Percentiles rank a stretch among this genome's conserved stretches.
These are phyloP conservation scores for Vitis rotundifolia DNA, from an alignment of 164 flowering plant species.

Conservation along the genomic window DNA sequence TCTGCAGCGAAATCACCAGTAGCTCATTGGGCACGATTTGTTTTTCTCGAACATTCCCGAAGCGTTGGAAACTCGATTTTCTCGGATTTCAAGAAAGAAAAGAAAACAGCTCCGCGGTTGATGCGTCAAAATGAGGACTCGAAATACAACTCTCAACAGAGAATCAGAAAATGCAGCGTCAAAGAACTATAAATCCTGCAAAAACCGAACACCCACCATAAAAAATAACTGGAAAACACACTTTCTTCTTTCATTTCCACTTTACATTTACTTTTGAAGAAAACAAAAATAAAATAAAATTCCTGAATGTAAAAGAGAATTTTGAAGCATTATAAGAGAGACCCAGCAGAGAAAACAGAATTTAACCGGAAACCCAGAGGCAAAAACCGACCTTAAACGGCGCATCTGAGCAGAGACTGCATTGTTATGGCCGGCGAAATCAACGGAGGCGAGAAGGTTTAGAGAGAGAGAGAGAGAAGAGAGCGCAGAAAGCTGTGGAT, in stretches of 20 bases:
- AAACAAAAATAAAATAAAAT: not conserved
- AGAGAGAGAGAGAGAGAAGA: slow-evolving; percentile 2
- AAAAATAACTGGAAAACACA: not conserved
- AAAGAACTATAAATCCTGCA: not conserved
- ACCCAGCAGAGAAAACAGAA: not conserved
- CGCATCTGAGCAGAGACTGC: slow-evolving; percentile 1
- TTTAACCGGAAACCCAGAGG: not conserved
- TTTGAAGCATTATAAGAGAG: slow-evolving; percentile 1
- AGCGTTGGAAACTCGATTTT: too few relatives aligned
- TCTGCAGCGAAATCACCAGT: not conserved
- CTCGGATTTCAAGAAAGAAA: too few relatives aligned
- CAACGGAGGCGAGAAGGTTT: not conserved
- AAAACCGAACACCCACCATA: not conserved
- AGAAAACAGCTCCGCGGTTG: too few relatives aligned
- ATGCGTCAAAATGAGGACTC: not conserved
- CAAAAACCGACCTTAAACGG: slow-evolving; percentile 9
- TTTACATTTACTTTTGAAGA: not conserved
- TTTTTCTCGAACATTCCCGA: too few relatives aligned
- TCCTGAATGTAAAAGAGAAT: not conserved
- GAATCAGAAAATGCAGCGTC: not conserved
- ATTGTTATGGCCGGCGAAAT: not conserved
- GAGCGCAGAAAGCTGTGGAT: not conserved
- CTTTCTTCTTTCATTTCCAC: not conserved
- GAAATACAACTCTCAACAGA: not conserved
- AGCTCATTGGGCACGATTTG: too few relatives aligned